Base-by-base conservation (phyloP, 31 red algal species). In the Bonnemaisonia californica region DNA sequence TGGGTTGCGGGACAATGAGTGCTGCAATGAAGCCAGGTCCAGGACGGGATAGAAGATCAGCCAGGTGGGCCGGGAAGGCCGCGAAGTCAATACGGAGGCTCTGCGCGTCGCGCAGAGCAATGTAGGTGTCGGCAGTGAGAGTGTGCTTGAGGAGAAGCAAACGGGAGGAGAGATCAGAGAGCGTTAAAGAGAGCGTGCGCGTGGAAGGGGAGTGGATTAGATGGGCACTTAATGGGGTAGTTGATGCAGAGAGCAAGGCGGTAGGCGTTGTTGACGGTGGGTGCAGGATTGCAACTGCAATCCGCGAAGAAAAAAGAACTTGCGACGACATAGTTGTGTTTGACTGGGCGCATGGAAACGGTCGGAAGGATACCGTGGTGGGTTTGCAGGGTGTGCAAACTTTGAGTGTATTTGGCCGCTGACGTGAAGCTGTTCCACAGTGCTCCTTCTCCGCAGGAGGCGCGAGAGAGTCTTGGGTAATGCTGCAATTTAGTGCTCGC, bases 111-210 rank as follows among this genome's bases (percentile, higher is more conserved):
- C 87, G 69, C 7, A 90, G 34, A 12, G 87, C 28, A 5, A 57
- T 62, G 78, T 90, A 90, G 1, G 65, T 34, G 11, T 64, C 63
- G 4, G 87, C 36, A 3, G 87, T 90, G 21, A 82, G 69, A 39
- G 55, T 66, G 70, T 69, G 48, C 5, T 38, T 62, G 12, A 90
- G 78, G 32, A 90, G 78, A 38, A 90, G 78, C 33, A 83, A 38
- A 1, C 71, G 68, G 4, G 77, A 30, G 8, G 87, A 90, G 45
- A 90, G 62, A 63, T 90, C 87, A 61, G 78, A 83, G 24, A 90
- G 58, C 2, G 87, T 90, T 71, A 90, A 35, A 1, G 87, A 76
- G 29, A 90, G 38, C 28, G 77, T 69, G 37, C 57, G 19, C 60
- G 63, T 63, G 76, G 65, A 19, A 30, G 62, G 48, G 19, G 62